Percentiles rank a stretch among this genome's conserved stretches.
Conservation (phyloP, 2,329 filamentous ascomycete genomes). For the Paradendryphiella salina region DNA sequence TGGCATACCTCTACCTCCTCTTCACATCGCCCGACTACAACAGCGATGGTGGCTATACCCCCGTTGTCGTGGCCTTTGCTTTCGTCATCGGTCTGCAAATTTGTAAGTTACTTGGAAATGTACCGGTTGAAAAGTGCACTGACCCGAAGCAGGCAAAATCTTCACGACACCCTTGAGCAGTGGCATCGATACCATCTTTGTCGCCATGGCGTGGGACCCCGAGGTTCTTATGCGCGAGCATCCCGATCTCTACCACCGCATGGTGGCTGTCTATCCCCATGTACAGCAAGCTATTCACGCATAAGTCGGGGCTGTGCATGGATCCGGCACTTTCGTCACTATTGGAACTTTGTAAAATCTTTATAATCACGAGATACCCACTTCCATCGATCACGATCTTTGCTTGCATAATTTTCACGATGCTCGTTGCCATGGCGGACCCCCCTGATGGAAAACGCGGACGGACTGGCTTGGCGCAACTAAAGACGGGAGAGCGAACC, state of each 20-base stretch:
- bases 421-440: conserved; percentile 16
- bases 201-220: conserved; percentile 70
- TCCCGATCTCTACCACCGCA: conserved; percentile 75
- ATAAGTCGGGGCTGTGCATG: conserved; percentile 1
- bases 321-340: not conserved
- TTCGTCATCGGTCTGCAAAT: conserved; percentile 92
- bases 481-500: conserved; percentile 28
- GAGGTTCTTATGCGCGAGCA: conserved; percentile 79
- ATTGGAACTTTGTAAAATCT: not conserved
- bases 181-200: conserved; percentile 91
- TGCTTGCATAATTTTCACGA: conserved; percentile 10
- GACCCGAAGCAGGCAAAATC: conserved; percentile 60
- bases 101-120: conserved; percentile 57
- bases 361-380: conserved; percentile 11
- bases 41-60: conserved; percentile 65
- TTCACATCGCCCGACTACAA: conserved; percentile 85
- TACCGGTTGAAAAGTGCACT: not conserved
- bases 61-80: conserved; percentile 78
- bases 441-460: conserved; percentile 15
- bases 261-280: conserved; percentile 81
- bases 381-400: conserved; percentile 15
- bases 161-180: conserved; percentile 86
- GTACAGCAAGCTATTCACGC: conserved; percentile 77
- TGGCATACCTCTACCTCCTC: conserved; percentile 84
- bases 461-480: conserved; percentile 30